Conservation (phyloP, 2,329 filamentous ascomycete species). For the Myriosclerotinia curreyana region DNA sequence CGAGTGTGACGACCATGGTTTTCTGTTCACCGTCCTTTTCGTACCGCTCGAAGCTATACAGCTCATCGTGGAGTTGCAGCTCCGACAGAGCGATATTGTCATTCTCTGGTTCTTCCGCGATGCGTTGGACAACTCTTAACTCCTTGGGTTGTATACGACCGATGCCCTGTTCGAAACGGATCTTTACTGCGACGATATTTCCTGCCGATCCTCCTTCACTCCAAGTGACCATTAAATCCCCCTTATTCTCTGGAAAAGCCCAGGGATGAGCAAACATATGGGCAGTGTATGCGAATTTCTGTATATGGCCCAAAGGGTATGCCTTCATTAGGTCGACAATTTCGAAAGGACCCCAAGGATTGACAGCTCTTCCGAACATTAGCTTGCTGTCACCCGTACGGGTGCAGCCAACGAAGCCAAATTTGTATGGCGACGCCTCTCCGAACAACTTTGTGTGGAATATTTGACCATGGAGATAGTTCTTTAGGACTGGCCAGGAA, state of each 20-base stretch:
- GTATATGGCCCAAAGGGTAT: slow-evolving; percentile 17
- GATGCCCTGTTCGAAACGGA: slow-evolving; percentile 22
- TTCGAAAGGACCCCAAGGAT: slow-evolving; percentile 28
- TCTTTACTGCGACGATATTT: slow-evolving; percentile 26
- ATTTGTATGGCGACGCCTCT: slow-evolving; percentile 20
- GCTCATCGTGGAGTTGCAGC: slow-evolving; percentile 5
- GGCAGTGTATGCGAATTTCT: slow-evolving; percentile 22
- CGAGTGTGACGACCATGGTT: background rate
- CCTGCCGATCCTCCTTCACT: slow-evolving; percentile 28
- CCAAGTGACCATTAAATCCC: slow-evolving; percentile 31
- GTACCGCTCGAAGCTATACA: slow-evolving; percentile 14
- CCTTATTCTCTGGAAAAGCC: slow-evolving; percentile 25
- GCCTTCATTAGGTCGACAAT: slow-evolving; percentile 21
- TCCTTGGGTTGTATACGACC: slow-evolving; percentile 17
- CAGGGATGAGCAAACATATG: slow-evolving; percentile 33
- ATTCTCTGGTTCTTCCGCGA: slow-evolving; percentile 4
- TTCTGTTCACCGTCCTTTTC: slow-evolving; percentile 13
- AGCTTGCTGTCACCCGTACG: slow-evolving; percentile 25
- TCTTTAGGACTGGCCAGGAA: slow-evolving; percentile 21
- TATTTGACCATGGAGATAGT: slow-evolving; percentile 29
- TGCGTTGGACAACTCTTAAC: background rate
- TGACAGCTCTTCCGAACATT: slow-evolving; percentile 26
- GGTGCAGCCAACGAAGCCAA: slow-evolving; percentile 28
- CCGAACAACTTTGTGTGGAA: slow-evolving; percentile 30
- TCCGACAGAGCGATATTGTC: slow-evolving; percentile 9